Percentiles rank a stretch among this genome's conserved stretches.
These are phyloP conservation scores for Salix arbutifolia DNA, from an alignment of 345 rosid genomes.

Conservation along the genomic window DNA sequence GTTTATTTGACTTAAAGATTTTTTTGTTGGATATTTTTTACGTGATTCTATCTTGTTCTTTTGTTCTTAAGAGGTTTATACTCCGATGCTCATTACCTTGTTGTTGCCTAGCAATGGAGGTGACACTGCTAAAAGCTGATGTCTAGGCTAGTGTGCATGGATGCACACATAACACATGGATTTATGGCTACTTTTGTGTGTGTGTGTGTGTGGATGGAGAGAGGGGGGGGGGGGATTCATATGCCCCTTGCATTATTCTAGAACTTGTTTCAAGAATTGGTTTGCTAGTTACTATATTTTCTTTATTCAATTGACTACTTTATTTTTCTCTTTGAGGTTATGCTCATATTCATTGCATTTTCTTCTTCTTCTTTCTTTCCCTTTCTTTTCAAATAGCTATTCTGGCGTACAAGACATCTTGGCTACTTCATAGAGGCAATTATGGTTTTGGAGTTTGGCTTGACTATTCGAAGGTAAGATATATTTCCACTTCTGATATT, in stretches of 20 bases:
- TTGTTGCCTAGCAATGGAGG: too few relatives aligned
- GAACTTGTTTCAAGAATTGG: neutral
- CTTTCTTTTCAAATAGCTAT: slow-evolving; percentile 47
- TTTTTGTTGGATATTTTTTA: too few relatives aligned
- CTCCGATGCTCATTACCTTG: too few relatives aligned
- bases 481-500: neutral
- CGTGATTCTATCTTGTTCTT: too few relatives aligned
- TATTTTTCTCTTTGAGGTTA: neutral
- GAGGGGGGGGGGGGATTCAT: neutral
- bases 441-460: slow-evolving; percentile 89
- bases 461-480: slow-evolving; percentile 69
- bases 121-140: neutral
- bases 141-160: neutral
- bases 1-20: too few relatives aligned
- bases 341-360: neutral
- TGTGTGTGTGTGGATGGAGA: too few relatives aligned
- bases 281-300: neutral
- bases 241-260: neutral
- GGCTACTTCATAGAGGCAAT: slow-evolving; percentile 85
- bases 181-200: too few relatives aligned
- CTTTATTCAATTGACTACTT: neutral
- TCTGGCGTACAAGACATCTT: slow-evolving; percentile 64
- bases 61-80: too few relatives aligned
- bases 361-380: neutral
- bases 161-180: neutral